Conservation (phyloP, 352 stramenopile genomes). For the Globisporangium sylvaticum region DNA sequence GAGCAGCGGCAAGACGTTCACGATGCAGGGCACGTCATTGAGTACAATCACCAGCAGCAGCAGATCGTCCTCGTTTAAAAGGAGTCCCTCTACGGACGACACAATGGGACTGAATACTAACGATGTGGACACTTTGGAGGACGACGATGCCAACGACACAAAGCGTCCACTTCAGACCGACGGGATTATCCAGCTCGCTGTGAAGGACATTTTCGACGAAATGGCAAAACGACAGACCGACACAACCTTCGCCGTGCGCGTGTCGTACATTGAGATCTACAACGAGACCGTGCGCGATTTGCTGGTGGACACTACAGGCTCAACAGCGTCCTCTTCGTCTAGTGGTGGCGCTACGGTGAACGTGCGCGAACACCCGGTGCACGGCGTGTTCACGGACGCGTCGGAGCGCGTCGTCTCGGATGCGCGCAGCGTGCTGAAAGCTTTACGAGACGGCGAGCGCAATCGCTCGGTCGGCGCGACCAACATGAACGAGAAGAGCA, state of each 20-base stretch:
- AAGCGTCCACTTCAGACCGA: neutral
- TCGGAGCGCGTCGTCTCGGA: conserved; percentile 39
- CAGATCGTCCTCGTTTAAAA: neutral
- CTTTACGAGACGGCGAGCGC: conserved; percentile 40
- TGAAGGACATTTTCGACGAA: conserved; percentile 8
- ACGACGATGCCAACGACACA: neutral
- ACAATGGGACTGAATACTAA: conserved; percentile 2
- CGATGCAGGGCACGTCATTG: conserved; percentile 34
- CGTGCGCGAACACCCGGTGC: conserved; percentile 42
- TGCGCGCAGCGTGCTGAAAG: conserved; percentile 31
- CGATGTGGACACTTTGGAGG: neutral
- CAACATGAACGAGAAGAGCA: conserved; percentile 56
- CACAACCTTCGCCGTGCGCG: neutral
- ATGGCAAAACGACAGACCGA: neutral
- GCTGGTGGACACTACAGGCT: neutral
- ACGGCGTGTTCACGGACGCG: conserved; percentile 48
- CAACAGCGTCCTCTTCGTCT: neutral
- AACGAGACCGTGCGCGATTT: conserved; percentile 83
- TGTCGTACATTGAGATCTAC: conserved; percentile 79
- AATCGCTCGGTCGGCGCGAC: conserved; percentile 36
- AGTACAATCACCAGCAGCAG: neutral
- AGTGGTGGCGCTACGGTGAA: conserved; percentile 23
- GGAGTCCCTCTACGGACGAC: neutral
- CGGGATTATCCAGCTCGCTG: conserved; percentile 2
- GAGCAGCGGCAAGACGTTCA: conserved; percentile 40